phyloP scores from a whole-genome alignment of 495 filamentous ascomycete genomes.

The Penicillium macrosclerotiorum region DNA sequence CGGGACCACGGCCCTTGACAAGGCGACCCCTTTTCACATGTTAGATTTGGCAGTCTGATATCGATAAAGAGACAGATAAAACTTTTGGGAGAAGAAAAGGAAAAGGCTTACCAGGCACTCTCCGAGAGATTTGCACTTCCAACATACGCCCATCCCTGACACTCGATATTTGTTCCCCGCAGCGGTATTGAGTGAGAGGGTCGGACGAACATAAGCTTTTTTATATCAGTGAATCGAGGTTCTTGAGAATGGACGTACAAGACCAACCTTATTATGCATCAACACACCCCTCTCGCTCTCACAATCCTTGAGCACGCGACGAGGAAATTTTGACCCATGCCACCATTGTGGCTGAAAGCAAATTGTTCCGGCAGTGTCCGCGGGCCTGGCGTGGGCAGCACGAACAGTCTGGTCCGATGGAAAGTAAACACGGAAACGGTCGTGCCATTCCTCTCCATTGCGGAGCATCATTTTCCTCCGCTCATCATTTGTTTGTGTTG shows the following conservation, averaged over 20 bases:
- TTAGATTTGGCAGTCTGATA: too few relatives aligned
- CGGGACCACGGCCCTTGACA: constrained; percentile 60
- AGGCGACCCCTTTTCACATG: constrained; percentile 60
- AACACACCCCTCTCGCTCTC: constrained; percentile 65
- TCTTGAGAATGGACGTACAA: background rate
- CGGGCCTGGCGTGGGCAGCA: constrained; percentile 55
- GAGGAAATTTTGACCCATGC: constrained; percentile 63
- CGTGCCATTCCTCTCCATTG: constrained; percentile 40
- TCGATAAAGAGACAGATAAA: background rate
- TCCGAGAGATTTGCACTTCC: constrained; percentile 91
- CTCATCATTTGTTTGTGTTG: constrained; percentile 14
- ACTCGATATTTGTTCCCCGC: constrained; percentile 19
- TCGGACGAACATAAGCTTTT: constrained; percentile 63
- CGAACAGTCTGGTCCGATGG: constrained; percentile 73
- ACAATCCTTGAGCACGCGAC: constrained; percentile 69
- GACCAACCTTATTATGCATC: constrained; percentile 78
- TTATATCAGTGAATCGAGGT: background rate
- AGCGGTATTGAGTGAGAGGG: constrained; percentile 36
- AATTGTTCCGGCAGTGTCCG: constrained; percentile 69
- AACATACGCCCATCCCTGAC: constrained; percentile 74
- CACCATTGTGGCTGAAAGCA: constrained; percentile 73
- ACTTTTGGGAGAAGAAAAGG: background rate
- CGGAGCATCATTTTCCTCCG: constrained; percentile 15
- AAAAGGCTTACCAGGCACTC: constrained; percentile 75
- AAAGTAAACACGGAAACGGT: constrained; percentile 73